These are phyloP conservation scores for Suillus spraguei DNA, from an alignment of 768 basidiomycete genomes.

Conservation along the genomic window DNA sequence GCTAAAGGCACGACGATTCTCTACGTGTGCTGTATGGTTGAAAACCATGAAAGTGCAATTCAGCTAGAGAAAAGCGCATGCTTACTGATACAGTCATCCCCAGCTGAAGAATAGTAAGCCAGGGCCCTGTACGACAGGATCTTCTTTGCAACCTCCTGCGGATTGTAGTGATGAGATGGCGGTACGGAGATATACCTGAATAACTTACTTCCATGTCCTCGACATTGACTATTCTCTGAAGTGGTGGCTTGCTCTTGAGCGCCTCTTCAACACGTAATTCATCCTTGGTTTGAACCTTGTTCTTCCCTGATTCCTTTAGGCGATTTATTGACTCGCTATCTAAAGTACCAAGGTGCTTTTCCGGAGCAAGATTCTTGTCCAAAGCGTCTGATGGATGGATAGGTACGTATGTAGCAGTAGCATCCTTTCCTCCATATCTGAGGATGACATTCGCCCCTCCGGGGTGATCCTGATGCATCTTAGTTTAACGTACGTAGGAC, in stretches of 20 bases:
- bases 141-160: constrained; percentile 68
- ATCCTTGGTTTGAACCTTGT: constrained; percentile 61
- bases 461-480: constrained; percentile 60
- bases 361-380: constrained; percentile 64
- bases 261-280: constrained; percentile 69
- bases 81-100: constrained; percentile 84
- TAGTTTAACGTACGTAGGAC: background rate
- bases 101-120: constrained; percentile 84
- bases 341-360: constrained; percentile 74
- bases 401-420: constrained; percentile 74
- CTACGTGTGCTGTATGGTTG: constrained; percentile 48
- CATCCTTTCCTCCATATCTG: constrained; percentile 83
- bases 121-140: constrained; percentile 74
- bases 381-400: constrained; percentile 88
- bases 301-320: constrained; percentile 40
- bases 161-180: constrained; percentile 4
- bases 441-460: constrained; percentile 84
- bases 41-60: constrained; percentile 19
- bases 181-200: background rate
- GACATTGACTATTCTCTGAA: constrained; percentile 71
- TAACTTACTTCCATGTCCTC: constrained; percentile 76
- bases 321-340: constrained; percentile 45
- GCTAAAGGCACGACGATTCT: constrained; percentile 80
- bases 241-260: constrained; percentile 59
- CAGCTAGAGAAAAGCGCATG: constrained; percentile 13